A percentile compares a stretch with the other conserved stretches of the same genome.
Conservation (phyloP, 2,329 filamentous ascomycete genomes). For the Pestalotiopsis sp. region DNA sequence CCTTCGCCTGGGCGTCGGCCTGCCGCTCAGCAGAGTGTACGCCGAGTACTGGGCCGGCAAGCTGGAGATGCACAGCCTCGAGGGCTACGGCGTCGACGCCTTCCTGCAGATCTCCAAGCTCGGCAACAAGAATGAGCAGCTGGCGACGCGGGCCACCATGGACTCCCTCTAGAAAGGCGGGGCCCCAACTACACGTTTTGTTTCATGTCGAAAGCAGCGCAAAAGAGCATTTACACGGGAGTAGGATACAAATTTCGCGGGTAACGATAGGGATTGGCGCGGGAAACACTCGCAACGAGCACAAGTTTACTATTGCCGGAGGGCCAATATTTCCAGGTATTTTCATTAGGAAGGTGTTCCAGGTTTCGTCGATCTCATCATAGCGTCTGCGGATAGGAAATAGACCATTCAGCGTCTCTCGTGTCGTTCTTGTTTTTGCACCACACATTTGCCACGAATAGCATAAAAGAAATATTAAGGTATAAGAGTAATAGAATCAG, state of each 20-base stretch:
- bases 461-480: background rate
- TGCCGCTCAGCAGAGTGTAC: slow-evolving; percentile 92
- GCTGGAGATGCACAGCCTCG: slow-evolving; percentile 86
- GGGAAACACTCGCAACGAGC: background rate
- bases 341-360: background rate
- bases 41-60: slow-evolving; percentile 98
- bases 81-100: slow-evolving; percentile 94
- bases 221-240: slow-evolving; percentile 6
- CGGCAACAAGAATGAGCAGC: slow-evolving; percentile 96
- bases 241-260: background rate
- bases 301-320: background rate
- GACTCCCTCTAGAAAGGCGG: slow-evolving; percentile 63
- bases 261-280: background rate
- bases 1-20: slow-evolving; percentile 85
- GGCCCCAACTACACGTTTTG: background rate
- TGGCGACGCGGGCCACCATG: slow-evolving; percentile 77
- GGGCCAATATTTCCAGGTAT: background rate
- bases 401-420: background rate
- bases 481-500: background rate
- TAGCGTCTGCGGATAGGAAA: background rate
- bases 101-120: slow-evolving; percentile 96
- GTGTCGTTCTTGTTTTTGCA: background rate
- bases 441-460: background rate
- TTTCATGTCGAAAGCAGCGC: background rate
- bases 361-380: background rate